A percentile compares a stretch with the other conserved stretches of the same genome.
phyloP scores from a whole-genome alignment of 768 basidiomycete genomes.

The Tylopilus rubrobrunneus region DNA sequence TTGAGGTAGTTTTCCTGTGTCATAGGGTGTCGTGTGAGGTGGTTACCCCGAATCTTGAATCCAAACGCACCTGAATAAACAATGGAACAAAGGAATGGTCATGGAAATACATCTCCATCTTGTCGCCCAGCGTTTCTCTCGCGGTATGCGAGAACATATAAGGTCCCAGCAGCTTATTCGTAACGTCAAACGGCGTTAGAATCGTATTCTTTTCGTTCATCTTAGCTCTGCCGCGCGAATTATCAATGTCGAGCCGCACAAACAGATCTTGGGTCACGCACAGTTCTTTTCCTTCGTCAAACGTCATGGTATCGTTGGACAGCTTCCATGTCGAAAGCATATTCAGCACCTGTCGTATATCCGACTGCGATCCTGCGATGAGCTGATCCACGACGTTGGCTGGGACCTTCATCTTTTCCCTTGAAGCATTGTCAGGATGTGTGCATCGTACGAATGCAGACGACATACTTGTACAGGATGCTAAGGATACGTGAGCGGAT shows the following conservation, averaged over 20 bases:
- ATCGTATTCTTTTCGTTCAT: constrained; percentile 92
- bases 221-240: constrained; percentile 54
- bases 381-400: constrained; percentile 91
- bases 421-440: constrained; percentile 25
- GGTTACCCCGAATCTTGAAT: no score
- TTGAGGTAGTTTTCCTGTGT: constrained; percentile 90
- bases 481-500: constrained; percentile 86
- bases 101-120: constrained; percentile 96
- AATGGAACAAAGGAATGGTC: constrained; percentile 92
- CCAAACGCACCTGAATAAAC: constrained; percentile 75
- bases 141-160: constrained; percentile 83
- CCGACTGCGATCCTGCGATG: constrained; percentile 83
- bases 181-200: constrained; percentile 89
- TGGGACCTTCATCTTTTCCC: constrained; percentile 92
- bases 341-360: constrained; percentile 95
- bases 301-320: constrained; percentile 76
- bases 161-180: constrained; percentile 85
- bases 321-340: constrained; percentile 98
- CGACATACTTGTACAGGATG: constrained; percentile 81
- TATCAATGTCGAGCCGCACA: constrained; percentile 1
- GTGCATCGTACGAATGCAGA: not conserved
- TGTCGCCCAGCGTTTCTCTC: constrained; percentile 79
- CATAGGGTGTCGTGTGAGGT: constrained; percentile 25
- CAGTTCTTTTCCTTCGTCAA: constrained; percentile 91
- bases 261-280: constrained; percentile 37